Percentiles rank a stretch among this genome's conserved stretches.
Conservation (phyloP, 106 monocot species). For the Dendrobium officinale region DNA sequence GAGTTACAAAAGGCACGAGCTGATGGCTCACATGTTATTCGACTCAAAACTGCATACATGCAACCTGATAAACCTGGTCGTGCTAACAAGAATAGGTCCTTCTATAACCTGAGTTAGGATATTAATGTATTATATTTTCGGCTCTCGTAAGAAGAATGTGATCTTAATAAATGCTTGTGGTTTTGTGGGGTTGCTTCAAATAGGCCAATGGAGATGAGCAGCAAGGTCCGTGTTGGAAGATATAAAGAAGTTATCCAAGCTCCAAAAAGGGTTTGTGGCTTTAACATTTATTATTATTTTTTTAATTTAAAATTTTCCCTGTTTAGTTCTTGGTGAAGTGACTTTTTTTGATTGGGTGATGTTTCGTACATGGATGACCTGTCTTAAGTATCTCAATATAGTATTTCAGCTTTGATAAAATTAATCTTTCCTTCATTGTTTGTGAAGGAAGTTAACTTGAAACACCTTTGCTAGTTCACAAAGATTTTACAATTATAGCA, state of each 20-base stretch:
- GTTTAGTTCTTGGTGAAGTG: not conserved
- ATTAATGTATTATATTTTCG: not conserved
- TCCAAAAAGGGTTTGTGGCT: slow-evolving; percentile 61
- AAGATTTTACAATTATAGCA: not conserved
- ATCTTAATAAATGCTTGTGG: not conserved
- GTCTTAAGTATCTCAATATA: not conserved
- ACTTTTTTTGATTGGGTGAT: not conserved
- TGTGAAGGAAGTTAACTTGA: not conserved
- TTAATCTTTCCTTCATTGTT: not conserved
- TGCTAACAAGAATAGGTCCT: slow-evolving; percentile 81
- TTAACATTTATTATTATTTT: not conserved
- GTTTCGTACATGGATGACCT: not conserved
- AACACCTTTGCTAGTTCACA: not conserved
- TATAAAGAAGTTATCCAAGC: slow-evolving; percentile 77
- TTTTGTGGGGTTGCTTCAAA: not conserved
- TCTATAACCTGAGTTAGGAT: not conserved
- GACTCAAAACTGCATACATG: not conserved
- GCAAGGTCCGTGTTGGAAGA: slow-evolving; percentile 50
- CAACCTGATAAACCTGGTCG: slow-evolving; percentile 26
- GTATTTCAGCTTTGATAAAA: not conserved
- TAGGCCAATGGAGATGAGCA: slow-evolving; percentile 87
- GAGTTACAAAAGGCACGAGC: slow-evolving; percentile 71
- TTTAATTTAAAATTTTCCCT: not conserved
- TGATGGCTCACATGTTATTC: slow-evolving; percentile 50
- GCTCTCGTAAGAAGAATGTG: not conserved